Conservation (phyloP, 1,284 basidiomycete species). For the Cryptococcus sp. region DNA sequence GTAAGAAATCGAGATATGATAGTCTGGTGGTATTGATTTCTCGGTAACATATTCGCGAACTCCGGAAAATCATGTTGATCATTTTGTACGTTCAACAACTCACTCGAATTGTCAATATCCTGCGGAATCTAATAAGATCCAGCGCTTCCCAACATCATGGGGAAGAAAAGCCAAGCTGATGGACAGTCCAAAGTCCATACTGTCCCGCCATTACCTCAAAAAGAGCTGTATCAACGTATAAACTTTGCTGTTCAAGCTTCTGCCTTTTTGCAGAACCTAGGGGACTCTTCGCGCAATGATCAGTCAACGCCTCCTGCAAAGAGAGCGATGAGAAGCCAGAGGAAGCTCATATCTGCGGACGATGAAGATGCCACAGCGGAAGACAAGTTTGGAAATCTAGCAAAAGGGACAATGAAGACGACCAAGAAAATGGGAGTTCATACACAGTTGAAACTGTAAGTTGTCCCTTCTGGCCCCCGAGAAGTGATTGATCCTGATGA, state of each 20-base stretch:
- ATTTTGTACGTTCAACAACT: no score
- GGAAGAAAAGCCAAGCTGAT: not conserved
- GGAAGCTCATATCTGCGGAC: not conserved
- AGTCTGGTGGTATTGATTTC: no score
- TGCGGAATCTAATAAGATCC: no score
- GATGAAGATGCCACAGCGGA: not conserved
- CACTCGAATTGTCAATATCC: no score
- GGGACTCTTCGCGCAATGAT: not conserved
- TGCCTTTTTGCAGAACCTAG: constrained; percentile 31
- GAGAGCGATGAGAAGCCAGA: constrained; percentile 1
- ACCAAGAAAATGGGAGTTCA: constrained; percentile 34
- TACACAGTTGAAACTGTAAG: constrained; percentile 39
- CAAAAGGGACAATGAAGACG: constrained; percentile 23
- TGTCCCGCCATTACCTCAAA: constrained; percentile 24
- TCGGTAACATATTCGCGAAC: no score
- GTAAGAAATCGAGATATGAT: no score
- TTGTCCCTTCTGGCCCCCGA: not conserved
- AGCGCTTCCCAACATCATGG: not conserved
- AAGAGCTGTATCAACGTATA: constrained; percentile 39
- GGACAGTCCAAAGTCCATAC: not conserved
- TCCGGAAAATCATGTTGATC: no score
- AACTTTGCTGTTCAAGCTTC: constrained; percentile 41
- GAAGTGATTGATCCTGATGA: not conserved
- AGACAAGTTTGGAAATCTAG: constrained; percentile 16
- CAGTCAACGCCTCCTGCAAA: not conserved